These are phyloP conservation scores for Psidium friedrichsthalianum DNA, from an alignment of 345 rosid genomes.

Conservation along the genomic window DNA sequence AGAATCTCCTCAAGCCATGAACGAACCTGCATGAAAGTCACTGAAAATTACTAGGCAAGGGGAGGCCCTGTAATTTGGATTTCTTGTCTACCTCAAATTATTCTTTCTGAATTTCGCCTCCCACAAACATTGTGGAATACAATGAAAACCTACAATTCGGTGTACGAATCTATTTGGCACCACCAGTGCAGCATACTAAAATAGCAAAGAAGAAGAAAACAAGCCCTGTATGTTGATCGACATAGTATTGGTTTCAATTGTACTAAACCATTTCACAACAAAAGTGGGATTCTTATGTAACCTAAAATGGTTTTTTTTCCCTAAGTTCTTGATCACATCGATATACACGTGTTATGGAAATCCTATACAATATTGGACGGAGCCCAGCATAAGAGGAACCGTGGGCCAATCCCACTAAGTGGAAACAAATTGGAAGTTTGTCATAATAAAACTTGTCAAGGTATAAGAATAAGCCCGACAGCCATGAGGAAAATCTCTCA, in stretches of 20 bases:
- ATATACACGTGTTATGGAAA: neutral
- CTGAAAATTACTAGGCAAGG: neutral
- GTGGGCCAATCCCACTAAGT: neutral
- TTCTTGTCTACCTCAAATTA: neutral
- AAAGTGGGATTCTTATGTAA: neutral
- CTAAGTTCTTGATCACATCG: neutral
- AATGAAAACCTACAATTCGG: neutral
- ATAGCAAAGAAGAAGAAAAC: neutral
- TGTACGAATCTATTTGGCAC: neutral
- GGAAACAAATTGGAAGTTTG: neutral
- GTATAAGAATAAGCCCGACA: neutral
- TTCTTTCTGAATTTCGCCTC: neutral
- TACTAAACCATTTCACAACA: neutral
- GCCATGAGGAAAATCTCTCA: neutral
- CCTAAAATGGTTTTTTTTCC: neutral
- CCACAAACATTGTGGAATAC: neutral
- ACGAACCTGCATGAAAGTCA: slow-evolving; percentile 33
- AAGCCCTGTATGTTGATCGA: neutral
- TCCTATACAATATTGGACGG: neutral
- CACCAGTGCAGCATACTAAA: neutral
- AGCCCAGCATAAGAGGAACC: neutral
- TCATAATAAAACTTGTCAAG: neutral
- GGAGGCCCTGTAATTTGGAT: neutral
- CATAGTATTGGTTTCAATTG: neutral
- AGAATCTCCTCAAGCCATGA: slow-evolving; percentile 88